Evolutionary conservation across 2,329 filamentous ascomycete genomes (phyloP).

Genomic region (Xylariaceae sp.): DNA sequence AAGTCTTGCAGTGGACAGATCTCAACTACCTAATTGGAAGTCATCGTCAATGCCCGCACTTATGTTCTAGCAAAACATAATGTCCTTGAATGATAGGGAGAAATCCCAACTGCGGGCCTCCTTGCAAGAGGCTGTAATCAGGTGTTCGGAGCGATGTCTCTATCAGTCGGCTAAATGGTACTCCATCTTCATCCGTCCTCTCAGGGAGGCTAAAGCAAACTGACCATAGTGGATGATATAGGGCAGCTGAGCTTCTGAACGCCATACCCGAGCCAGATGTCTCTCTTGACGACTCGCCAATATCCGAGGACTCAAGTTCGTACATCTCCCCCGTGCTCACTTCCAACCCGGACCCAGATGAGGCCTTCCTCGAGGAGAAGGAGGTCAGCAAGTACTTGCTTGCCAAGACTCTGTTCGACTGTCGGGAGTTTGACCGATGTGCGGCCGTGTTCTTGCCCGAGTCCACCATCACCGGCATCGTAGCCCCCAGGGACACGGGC

Average conservation of each 20-base stretch:
- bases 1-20: too few relatives aligned
- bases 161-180: constrained; percentile 98
- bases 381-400: constrained; percentile 82
- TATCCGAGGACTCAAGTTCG: constrained; percentile 34
- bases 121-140: constrained; percentile 78
- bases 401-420: constrained; percentile 92
- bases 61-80: constrained; percentile 27
- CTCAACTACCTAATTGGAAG: background rate
- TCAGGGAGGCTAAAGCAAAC: background rate
- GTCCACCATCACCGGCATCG: constrained; percentile 63
- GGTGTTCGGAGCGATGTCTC: constrained; percentile 89
- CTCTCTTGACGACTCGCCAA: constrained; percentile 26
- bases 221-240: constrained; percentile 35
- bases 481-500: constrained; percentile 43
- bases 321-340: constrained; percentile 45
- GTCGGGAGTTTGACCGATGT: constrained; percentile 89
- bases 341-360: constrained; percentile 60
- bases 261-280: constrained; percentile 59
- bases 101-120: constrained; percentile 62
- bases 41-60: background rate
- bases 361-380: constrained; percentile 69
- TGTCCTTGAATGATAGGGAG: constrained; percentile 53
- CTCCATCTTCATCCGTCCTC: constrained; percentile 3
- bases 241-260: constrained; percentile 90
- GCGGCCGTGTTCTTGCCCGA: constrained; percentile 84